Percentiles rank a stretch among this genome's conserved stretches.
Evolutionary conservation across 495 filamentous ascomycete species (phyloP).

Genomic region (Evernia prunastri): DNA sequence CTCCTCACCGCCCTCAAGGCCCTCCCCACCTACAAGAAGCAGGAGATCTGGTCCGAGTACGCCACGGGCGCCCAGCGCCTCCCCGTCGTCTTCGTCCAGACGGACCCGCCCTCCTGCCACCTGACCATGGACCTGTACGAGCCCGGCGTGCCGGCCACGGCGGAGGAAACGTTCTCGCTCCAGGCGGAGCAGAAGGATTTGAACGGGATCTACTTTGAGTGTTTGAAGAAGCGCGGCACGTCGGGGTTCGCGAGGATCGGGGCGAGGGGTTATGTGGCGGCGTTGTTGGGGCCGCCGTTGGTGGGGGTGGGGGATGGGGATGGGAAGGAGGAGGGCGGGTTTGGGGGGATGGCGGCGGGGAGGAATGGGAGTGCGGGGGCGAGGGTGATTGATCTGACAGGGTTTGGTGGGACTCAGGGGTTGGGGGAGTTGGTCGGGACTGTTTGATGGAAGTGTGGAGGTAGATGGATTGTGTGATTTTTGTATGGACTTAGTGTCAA

Average conservation of each 20-base stretch:
- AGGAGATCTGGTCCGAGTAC: conserved; percentile 16
- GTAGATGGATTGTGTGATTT: not conserved
- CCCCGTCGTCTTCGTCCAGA: conserved; percentile 13
- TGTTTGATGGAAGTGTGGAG: not conserved
- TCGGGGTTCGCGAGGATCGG: conserved; percentile 14
- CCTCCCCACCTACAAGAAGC: conserved; percentile 11
- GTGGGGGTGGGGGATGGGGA: too few species aligned
- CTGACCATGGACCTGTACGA: conserved; percentile 13
- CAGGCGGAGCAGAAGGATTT: conserved; percentile 11
- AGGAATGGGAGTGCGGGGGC: not conserved
- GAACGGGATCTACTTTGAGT: conserved; percentile 17
- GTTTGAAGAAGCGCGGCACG: conserved; percentile 1
- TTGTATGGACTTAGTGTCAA: not conserved
- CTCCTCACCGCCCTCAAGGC: conserved; percentile 13
- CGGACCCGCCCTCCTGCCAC: conserved; percentile 11
- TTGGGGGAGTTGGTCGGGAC: not conserved
- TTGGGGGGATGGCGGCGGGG: not conserved
- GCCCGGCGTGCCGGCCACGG: conserved; percentile 11
- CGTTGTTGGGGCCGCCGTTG: conserved; percentile 15
- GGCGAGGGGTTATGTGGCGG: conserved; percentile 11
- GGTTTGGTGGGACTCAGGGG: not conserved
- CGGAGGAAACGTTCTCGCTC: conserved; percentile 14
- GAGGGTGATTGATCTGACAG: not conserved
- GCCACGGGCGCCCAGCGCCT: conserved; percentile 2
- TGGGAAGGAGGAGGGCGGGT: not conserved